Percentiles rank a stretch among this genome's conserved stretches.
phyloP scores from a whole-genome alignment of 805 yeast genomes.

The Pichia sporocuriosa region DNA sequence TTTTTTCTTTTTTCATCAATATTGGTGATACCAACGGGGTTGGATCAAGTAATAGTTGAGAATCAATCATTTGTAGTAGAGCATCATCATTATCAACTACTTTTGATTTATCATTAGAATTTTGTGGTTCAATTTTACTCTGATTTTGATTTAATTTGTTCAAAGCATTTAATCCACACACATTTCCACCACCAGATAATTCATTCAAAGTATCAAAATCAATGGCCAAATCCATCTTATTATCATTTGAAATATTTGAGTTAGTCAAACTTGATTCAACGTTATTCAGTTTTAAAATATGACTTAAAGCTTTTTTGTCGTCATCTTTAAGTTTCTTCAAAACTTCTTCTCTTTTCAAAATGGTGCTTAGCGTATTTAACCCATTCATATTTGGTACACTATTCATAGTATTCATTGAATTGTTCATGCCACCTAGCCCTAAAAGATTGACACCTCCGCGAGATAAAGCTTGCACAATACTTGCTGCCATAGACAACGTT shows the following conservation, averaged over 20 bases:
- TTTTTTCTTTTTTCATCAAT: constrained; percentile 1
- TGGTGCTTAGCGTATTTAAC: constrained; percentile 1
- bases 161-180: not conserved
- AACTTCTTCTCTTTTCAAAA: constrained; percentile 9
- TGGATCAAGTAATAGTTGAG: constrained; percentile 10
- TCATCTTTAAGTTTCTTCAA: constrained; percentile 9
- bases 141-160: too few species aligned
- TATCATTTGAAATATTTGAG: not conserved
- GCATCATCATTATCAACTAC: constrained; percentile 4
- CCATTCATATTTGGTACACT: not conserved
- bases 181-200: too few species aligned
- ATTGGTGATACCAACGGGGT: constrained; percentile 3
- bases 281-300: constrained; percentile 1
- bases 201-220: too few species aligned
- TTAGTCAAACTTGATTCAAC: not conserved
- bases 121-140: too few species aligned
- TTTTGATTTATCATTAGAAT: too few species aligned
- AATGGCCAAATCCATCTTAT: not conserved
- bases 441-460: constrained; percentile 5
- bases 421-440: constrained; percentile 6
- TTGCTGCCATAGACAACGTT: constrained; percentile 8
- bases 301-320: constrained; percentile 3
- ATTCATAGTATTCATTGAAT: constrained; percentile 3
- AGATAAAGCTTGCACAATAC: constrained; percentile 8
- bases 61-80: constrained; percentile 10